These are phyloP conservation scores for Physcomitrellopsis africana DNA, from an alignment of 225 moss, liverwort and hornwort genomes.

Conservation along the genomic window DNA sequence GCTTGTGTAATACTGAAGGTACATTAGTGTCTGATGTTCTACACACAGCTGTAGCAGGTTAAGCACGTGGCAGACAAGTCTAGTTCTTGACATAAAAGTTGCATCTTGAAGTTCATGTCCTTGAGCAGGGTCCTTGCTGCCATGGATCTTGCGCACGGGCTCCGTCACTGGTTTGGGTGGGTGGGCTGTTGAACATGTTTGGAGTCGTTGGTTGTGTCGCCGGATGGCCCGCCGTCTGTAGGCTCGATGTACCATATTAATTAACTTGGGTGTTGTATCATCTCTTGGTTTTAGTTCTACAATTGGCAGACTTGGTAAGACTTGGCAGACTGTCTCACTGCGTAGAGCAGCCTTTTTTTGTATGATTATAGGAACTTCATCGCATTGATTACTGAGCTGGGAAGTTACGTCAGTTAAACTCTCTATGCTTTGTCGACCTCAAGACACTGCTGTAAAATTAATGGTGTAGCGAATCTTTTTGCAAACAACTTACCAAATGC, in stretches of 20 bases:
- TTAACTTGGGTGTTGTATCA: constrained; percentile 33
- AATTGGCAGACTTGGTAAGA: constrained; percentile 19
- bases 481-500: too few species aligned
- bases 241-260: constrained; percentile 35
- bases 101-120: constrained; percentile 23
- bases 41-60: constrained; percentile 20
- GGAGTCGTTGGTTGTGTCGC: constrained; percentile 30
- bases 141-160: not conserved
- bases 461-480: too few species aligned
- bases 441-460: too few species aligned
- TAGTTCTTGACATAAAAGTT: constrained; percentile 31
- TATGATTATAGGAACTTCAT: not conserved
- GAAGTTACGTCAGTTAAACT: too few species aligned
- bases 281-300: constrained; percentile 33
- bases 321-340: constrained; percentile 9
- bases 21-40: constrained; percentile 25
- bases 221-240: constrained; percentile 13
- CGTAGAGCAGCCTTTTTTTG: constrained; percentile 7
- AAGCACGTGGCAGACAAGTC: not conserved
- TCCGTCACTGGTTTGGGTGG: constrained; percentile 8
- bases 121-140: constrained; percentile 24
- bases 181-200: constrained; percentile 26
- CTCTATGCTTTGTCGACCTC: too few species aligned
- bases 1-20: constrained; percentile 42
- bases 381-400: not conserved